Conservation (phyloP, 2,329 filamentous ascomycete species). For the Madurella mycetomatis region DNA sequence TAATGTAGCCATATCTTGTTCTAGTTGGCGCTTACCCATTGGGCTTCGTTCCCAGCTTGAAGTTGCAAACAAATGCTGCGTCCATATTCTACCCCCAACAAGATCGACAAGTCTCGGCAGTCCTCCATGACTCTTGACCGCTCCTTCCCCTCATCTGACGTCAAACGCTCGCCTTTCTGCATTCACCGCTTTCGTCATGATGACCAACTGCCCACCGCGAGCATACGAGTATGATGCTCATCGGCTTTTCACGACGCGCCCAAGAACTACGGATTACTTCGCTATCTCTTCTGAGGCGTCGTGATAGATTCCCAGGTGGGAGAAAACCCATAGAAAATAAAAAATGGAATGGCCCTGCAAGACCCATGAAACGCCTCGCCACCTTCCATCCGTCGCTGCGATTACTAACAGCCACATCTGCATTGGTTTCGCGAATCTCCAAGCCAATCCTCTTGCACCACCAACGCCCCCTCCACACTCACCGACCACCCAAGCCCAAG, state of each 20-base stretch:
- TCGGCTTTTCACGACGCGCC: background rate
- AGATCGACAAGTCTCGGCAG: too few species aligned
- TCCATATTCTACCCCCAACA: too few species aligned
- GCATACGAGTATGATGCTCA: background rate
- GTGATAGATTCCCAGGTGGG: too few species aligned
- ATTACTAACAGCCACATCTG: background rate
- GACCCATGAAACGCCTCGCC: slow-evolving; percentile 4
- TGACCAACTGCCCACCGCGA: background rate
- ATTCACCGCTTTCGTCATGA: slow-evolving; percentile 5
- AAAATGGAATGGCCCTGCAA: background rate
- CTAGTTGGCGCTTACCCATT: too few species aligned
- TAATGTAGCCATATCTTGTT: too few species aligned
- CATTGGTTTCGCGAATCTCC: background rate
- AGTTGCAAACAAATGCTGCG: too few species aligned
- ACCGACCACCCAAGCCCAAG: background rate
- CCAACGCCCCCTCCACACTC: background rate
- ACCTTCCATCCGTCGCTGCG: background rate
- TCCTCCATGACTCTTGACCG: too few species aligned
- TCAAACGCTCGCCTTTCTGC: too few species aligned
- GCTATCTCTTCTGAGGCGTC: background rate
- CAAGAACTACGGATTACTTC: background rate
- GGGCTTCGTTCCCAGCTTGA: too few species aligned
- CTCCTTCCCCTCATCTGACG: too few species aligned
- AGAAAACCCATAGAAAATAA: background rate
- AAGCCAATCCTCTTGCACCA: background rate